Evolutionary conservation across 2,329 filamentous ascomycete genomes (phyloP).

Genomic region (Fusarium bulbicola): DNA sequence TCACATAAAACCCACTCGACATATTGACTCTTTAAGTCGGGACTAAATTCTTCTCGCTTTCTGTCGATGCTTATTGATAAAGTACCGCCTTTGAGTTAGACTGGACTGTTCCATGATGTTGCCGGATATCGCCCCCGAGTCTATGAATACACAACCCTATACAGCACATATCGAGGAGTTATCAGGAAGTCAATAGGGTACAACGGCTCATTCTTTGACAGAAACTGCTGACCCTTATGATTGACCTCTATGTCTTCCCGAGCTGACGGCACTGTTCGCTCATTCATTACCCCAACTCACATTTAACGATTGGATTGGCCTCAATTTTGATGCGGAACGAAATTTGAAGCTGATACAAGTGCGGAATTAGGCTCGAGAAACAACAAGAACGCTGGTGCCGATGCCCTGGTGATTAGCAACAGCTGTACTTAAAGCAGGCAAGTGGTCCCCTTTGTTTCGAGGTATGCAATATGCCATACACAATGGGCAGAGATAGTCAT

Average conservation of each 20-base stretch:
- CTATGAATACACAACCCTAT: background rate
- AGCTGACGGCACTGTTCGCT: background rate
- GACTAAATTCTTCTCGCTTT: background rate
- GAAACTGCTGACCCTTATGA: background rate
- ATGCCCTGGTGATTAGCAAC: background rate
- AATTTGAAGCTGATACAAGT: conserved; percentile 9
- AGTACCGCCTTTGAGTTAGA: background rate
- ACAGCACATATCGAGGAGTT: background rate
- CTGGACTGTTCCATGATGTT: background rate
- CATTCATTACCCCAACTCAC: background rate
- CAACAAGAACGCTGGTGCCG: background rate
- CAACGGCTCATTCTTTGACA: background rate
- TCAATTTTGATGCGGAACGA: background rate
- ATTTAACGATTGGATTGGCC: background rate
- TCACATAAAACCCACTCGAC: background rate
- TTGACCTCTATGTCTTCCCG: background rate
- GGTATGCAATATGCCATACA: background rate
- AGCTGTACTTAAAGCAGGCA: background rate
- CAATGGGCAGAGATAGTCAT: background rate
- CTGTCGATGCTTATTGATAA: background rate
- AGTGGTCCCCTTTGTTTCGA: background rate
- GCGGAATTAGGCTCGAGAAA: conserved; percentile 4
- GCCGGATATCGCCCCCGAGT: background rate
- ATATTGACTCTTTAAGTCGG: background rate
- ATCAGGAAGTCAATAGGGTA: background rate